Evolutionary conservation across 768 basidiomycete genomes (phyloP).

Genomic region (Panus rudis): DNA sequence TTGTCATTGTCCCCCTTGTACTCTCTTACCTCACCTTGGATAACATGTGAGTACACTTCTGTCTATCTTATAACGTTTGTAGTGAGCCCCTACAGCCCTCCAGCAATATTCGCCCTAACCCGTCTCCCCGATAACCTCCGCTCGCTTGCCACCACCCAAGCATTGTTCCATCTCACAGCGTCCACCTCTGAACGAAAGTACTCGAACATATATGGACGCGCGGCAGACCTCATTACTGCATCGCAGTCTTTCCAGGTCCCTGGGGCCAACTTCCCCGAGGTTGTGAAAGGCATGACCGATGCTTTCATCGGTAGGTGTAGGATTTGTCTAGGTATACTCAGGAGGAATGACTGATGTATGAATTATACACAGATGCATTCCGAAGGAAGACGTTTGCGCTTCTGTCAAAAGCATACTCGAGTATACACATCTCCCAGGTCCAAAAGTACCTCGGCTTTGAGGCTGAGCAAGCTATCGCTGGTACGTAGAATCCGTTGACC

Average conservation of each 20-base stretch:
- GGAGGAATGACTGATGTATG: background rate
- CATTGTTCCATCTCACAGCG: constrained; percentile 39
- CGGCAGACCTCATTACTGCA: constrained; percentile 34
- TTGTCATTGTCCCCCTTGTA: constrained; percentile 53
- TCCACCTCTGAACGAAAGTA: constrained; percentile 52
- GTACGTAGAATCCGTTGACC: constrained; percentile 23
- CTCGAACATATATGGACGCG: constrained; percentile 45
- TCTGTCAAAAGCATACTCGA: constrained; percentile 58
- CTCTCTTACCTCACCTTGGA: constrained; percentile 60
- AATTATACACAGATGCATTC: constrained; percentile 41
- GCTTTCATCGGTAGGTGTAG: constrained; percentile 49
- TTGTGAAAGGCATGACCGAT: too few species aligned
- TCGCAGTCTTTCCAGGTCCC: too few species aligned
- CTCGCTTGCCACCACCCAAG: constrained; percentile 37
- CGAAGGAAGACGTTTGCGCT: constrained; percentile 48
- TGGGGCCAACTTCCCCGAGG: too few species aligned
- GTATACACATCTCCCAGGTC: constrained; percentile 47
- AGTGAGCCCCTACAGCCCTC: constrained; percentile 36
- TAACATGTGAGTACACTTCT: constrained; percentile 41
- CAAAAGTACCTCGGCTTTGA: constrained; percentile 50
- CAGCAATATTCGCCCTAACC: constrained; percentile 50
- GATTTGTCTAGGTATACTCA: background rate
- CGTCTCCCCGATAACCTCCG: constrained; percentile 46
- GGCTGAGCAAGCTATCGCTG: constrained; percentile 23
- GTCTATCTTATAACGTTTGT: background rate